A percentile compares a stretch with the other conserved stretches of the same genome.
Evolutionary conservation across 2,329 filamentous ascomycete species (phyloP).

Genomic region (Onygenales sp.): DNA sequence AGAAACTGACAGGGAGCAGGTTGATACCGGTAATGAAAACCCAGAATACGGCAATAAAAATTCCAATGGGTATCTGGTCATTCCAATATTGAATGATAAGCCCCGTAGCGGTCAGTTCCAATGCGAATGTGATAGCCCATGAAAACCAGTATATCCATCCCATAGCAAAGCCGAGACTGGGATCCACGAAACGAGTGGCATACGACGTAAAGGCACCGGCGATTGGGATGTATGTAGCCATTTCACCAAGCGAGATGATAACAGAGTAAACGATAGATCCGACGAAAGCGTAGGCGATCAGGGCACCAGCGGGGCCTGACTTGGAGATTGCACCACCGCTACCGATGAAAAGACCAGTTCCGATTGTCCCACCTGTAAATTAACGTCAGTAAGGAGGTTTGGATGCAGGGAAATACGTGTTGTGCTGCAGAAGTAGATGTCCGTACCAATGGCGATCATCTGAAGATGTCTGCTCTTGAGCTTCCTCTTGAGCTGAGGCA

Average conservation of each 20-base stretch:
- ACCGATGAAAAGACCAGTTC: conserved; percentile 64
- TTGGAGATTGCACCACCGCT: conserved; percentile 53
- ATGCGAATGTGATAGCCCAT: conserved; percentile 63
- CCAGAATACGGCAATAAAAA: conserved; percentile 68
- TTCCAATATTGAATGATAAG: conserved; percentile 72
- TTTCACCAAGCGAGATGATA: conserved; percentile 58
- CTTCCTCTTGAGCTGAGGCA: conserved; percentile 58
- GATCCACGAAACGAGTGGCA: conserved; percentile 64
- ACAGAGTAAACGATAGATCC: conserved; percentile 65
- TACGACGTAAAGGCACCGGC: conserved; percentile 69
- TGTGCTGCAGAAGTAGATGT: too few relatives aligned
- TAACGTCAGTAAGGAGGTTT: not conserved
- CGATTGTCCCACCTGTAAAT: conserved; percentile 51
- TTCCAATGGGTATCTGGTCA: conserved; percentile 50
- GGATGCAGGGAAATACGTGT: not conserved
- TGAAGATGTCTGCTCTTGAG: conserved; percentile 83
- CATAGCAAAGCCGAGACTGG: conserved; percentile 64
- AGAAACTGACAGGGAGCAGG: conserved; percentile 61
- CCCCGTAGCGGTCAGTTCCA: conserved; percentile 63
- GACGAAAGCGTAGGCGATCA: conserved; percentile 61
- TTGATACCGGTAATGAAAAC: conserved; percentile 59
- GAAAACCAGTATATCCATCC: conserved; percentile 80
- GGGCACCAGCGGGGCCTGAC: conserved; percentile 55
- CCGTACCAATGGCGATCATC: conserved; percentile 81
- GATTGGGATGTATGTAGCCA: conserved; percentile 70